A percentile compares a stretch with the other conserved stretches of the same genome.
phyloP scores from a whole-genome alignment of 2,329 filamentous ascomycete genomes.

The Parascedosporium putredinis region DNA sequence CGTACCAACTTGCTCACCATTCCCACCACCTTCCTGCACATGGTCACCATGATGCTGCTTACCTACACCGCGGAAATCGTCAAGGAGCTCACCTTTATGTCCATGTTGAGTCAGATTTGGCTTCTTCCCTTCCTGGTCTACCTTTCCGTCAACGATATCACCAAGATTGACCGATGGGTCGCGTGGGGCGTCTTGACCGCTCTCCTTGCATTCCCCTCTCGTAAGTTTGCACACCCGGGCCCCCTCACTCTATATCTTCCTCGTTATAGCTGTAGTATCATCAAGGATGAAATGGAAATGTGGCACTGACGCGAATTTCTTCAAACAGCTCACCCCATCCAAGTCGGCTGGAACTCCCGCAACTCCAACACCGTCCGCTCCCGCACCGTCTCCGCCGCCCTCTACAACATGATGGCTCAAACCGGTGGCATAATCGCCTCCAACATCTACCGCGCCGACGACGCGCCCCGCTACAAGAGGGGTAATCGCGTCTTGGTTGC shows the following conservation, averaged over 20 bases:
- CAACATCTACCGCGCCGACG: slow-evolving; percentile 37
- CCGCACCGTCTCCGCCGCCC: slow-evolving; percentile 48
- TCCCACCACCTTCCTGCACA: slow-evolving; percentile 24
- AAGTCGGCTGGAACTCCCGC: slow-evolving; percentile 38
- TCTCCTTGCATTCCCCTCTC: slow-evolving; percentile 24
- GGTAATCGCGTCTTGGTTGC: slow-evolving; percentile 37
- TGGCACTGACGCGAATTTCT: not conserved
- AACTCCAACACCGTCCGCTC: slow-evolving; percentile 54
- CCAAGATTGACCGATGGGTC: slow-evolving; percentile 20
- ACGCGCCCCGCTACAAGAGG: slow-evolving; percentile 29
- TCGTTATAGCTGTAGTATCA: too few species aligned
- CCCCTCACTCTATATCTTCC: too few species aligned
- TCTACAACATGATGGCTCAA: slow-evolving; percentile 32
- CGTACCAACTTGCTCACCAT: slow-evolving; percentile 47
- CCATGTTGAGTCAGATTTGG: slow-evolving; percentile 39
- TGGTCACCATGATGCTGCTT: slow-evolving; percentile 32
- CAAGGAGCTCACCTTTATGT: slow-evolving; percentile 31
- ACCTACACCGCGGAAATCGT: slow-evolving; percentile 34
- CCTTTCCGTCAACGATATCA: slow-evolving; percentile 23
- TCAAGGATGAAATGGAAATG: too few species aligned
- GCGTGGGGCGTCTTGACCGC: slow-evolving; percentile 23
- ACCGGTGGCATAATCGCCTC: slow-evolving; percentile 32
- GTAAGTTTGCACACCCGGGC: slow-evolving; percentile 11
- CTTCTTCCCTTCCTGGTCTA: slow-evolving; percentile 40
- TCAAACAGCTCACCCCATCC: slow-evolving; percentile 30